Evolutionary conservation across 2,329 filamentous ascomycete species (phyloP).

Genomic region (Pseudocercospora pini-densiflorae): DNA sequence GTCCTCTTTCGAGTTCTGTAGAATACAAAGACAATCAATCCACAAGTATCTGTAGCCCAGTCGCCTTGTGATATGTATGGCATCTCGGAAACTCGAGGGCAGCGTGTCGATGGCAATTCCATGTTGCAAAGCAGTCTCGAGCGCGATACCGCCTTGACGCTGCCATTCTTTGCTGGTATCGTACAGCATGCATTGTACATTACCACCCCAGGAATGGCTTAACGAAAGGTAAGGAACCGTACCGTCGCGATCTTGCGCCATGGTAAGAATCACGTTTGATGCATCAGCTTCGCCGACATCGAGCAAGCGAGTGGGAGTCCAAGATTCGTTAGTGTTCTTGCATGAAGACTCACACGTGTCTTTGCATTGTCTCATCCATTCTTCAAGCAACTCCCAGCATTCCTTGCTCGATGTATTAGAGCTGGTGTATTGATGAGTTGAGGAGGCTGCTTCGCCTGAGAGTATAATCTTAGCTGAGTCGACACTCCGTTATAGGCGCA

Average conservation of each 20-base stretch:
- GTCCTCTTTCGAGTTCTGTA: slow-evolving; percentile 9
- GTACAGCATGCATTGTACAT: not conserved
- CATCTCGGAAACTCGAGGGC: slow-evolving; percentile 6
- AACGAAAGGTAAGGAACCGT: not conserved
- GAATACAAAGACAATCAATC: slow-evolving; percentile 16
- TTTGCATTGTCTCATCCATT: not conserved
- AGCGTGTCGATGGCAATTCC: not conserved
- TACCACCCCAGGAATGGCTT: not conserved
- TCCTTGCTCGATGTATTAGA: not conserved
- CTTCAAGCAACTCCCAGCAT: not conserved
- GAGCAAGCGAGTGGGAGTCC: not conserved
- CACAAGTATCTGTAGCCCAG: slow-evolving; percentile 10
- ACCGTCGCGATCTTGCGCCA: not conserved
- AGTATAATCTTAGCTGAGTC: too few relatives aligned
- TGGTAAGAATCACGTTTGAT: not conserved
- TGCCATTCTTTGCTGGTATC: not conserved
- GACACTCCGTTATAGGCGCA: too few relatives aligned
- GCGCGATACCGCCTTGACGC: not conserved
- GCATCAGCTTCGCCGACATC: not conserved
- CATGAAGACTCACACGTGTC: not conserved
- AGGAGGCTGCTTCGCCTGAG: too few relatives aligned
- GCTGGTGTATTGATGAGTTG: not conserved
- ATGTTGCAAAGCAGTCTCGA: not conserved
- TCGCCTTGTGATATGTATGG: not conserved
- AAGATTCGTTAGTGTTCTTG: not conserved